Base-by-base conservation (phyloP, 371 early-diverging fungal genomes). In the Circinella minor region DNA sequence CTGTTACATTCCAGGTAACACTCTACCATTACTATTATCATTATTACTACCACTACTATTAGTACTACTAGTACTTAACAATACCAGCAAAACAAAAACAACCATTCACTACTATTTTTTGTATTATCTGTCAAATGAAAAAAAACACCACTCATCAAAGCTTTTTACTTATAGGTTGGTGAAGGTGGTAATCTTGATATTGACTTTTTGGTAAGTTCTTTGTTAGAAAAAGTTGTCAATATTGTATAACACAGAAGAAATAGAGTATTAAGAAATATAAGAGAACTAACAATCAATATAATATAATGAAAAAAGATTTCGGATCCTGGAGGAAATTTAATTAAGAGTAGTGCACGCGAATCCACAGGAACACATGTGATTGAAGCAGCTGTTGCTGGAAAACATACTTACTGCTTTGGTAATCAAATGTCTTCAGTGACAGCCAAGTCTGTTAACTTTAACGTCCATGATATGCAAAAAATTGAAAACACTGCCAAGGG, bases 361-460 rank as follows among this genome's bases (percentile, higher is more conserved):
- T 77, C 89, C 6, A 81, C 86, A 39, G 87, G 83, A 7, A 81
- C 84, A 5, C 88, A 83, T 69, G 78, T 81, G 36, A 72, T 91
- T 37, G 81, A 75, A 36, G 92, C 93, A 17, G 76, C 83, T 27
- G 14, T 36, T 11, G 80, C 73, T 34, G 93, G 94, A 37, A 79
- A 73, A 74, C 86, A 90, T 68, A 81, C 82, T n/a, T 94, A 91
- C 76, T 94, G 94, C 81, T 93, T 94, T 80, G 84, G 83, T 70
- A 94, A 94, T 76, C 74, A 76, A 63, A 81, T 86, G 79, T 82
- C 82, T 14, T 73, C 83, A 14, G 69, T 81, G 37, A 76, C 85
- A 36, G 87, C 81, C 61, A 89, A 88, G 77, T 73, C 76, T 61
- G 82, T 88, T 59, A 83, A 77, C 38, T 90, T 90, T 71, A 86